Conservation (phyloP, 805 yeast genomes). For the Lachancea sp. region DNA sequence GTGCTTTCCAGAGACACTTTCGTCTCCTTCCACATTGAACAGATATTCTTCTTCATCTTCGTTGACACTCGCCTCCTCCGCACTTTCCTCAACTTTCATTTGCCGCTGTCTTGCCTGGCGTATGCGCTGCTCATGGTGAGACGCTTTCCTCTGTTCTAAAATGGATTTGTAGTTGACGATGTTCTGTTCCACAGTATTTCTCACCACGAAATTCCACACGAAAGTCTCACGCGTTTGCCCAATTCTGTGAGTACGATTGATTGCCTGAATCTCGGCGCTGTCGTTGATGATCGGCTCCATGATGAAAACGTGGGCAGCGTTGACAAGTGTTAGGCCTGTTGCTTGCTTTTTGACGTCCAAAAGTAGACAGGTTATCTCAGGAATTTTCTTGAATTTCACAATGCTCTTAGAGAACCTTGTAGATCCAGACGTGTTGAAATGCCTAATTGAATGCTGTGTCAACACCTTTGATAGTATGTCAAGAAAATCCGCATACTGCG, state of each 20-base stretch:
- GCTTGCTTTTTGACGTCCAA: conserved; percentile 83
- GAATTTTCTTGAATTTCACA: conserved; percentile 53
- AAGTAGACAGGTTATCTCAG: conserved; percentile 71
- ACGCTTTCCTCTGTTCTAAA: conserved; percentile 20
- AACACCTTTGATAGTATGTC: conserved; percentile 62
- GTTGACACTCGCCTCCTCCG: conserved; percentile 5
- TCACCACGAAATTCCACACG: conserved; percentile 88
- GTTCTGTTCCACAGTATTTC: conserved; percentile 82
- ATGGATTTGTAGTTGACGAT: conserved; percentile 43
- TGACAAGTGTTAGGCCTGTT: conserved; percentile 82
- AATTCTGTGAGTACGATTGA: conserved; percentile 84
- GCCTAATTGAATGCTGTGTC: conserved; percentile 47
- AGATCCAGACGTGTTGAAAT: conserved; percentile 42
- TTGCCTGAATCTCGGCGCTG: conserved; percentile 82
- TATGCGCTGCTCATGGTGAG: not conserved
- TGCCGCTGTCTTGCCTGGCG: conserved; percentile 3
- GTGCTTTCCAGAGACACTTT: conserved; percentile 26
- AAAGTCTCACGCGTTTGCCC: conserved; percentile 79
- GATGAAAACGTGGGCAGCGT: conserved; percentile 86
- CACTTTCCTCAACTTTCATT: not conserved
- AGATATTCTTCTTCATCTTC: conserved; percentile 23
- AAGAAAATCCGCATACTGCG: conserved; percentile 81
- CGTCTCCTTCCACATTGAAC: conserved; percentile 25
- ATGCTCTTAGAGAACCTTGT: conserved; percentile 22
- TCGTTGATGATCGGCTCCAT: conserved; percentile 91